Evolutionary conservation across 805 yeast genomes (phyloP), one percentile per base, ranked within the genome.

Genomic region (Ogataea dorogensis): DNA sequence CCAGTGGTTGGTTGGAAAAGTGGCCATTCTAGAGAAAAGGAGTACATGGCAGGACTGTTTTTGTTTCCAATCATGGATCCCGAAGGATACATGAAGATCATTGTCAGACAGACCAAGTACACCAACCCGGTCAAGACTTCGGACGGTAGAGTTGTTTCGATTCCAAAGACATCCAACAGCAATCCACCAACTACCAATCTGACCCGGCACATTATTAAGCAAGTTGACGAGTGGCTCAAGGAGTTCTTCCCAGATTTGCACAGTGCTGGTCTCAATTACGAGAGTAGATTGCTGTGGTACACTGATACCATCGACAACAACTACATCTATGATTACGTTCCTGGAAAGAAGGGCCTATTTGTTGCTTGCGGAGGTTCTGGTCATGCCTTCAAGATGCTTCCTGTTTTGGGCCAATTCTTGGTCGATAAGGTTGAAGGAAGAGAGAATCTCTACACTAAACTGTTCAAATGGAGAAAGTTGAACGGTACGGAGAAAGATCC

Each of bases 311-410:
- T 59, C 24, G 55, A 59, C 39, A 54, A 55, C 33, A 59, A 59
- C 31, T 59, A 46, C 33, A 54, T 59, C 10, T 48, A 46, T 38
- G 64, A 59, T 42, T 59, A 42, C 47, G 63, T 58, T 18, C 64
- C 66, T n/a, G 43, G 41, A 4, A 52, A 51, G 25, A 48, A 54
- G 13, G 51, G 51, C 4, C 36, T 59, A 7, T 48, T 59, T 44
- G 63, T 60, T 17, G 59, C 62, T 2, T 44, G 53, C 46, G 65
- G 66, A 28, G 66, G 63, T 11, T 60, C 64, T 2, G 64, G 63
- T 2, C 66, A 61, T 47, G 64, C 58, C 0, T 61, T 61, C 47
- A 60, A 61, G 42, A 49, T 59, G 54, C 42, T 59, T 8, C 64
- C 65, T 4, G 63, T 59, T 5, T 35, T 59, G 20, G 64, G 64